Evolutionary conservation across 2,329 filamentous ascomycete genomes (phyloP), one percentile per base, ranked within the genome.

Genomic region (Beauveria brongniartii): DNA sequence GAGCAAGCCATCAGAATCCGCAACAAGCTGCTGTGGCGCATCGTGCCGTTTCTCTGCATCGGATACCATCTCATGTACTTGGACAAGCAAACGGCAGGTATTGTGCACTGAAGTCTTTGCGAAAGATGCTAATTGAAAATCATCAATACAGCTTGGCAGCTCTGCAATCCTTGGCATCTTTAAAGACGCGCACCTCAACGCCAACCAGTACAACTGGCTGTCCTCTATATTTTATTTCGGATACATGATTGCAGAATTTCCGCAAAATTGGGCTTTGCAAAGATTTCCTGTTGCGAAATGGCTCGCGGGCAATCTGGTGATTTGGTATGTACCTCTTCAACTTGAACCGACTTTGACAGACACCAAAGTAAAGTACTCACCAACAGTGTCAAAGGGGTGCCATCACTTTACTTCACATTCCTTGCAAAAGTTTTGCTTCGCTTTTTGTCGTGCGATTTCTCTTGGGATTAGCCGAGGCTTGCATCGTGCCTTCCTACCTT

Each of bases 181-280:
- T 2, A 55, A 63, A 12, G 63, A 64, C 51, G 63, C 63, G 12
- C 37, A 63, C 8, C 26, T 64, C 46, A 57, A 52, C 34, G n/a
- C 63, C 43, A 56, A 64, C 22, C 58, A 65, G 48, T 64, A 63
- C 43, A 64, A 64, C 7, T 63, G 63, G 63, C 58, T 64, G 9
- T 62, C 62, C 3, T 80, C 77, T 14, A 79, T 81, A 58, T 82
- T 82, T 68, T 81, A 81, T 65, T 77, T 82, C 62, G 79, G 78
- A 46, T 78, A 76, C 61, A 70, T 79, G n/a, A 67, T 74, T 55
- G 74, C 73, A 24, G 74, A 78, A 61, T 75, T 77, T 54, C 75
- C 76, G 3, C 72, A 75, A 10, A 72, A 72, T 3, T 75, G 75
- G 57, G 69, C 80, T 0, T 73, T 81, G 9, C 77, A 79, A 54